A percentile compares a stretch with the other conserved stretches of the same genome.
Conservation (phyloP, 2,329 filamentous ascomycete genomes). For the Chalaropsis ovoidea region DNA sequence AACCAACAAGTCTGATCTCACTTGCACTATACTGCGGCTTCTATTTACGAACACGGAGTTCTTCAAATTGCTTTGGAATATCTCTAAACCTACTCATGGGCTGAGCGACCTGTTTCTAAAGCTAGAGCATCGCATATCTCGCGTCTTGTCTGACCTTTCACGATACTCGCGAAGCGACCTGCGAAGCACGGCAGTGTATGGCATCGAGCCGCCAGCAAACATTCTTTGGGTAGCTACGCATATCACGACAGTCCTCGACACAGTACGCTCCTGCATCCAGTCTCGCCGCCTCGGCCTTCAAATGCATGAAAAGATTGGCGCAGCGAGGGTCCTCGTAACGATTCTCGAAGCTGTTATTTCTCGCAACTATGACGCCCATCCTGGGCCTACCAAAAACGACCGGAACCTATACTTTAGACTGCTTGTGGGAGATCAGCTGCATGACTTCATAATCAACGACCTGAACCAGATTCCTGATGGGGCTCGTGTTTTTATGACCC, state of each 20-base stretch:
- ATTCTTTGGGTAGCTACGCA: conserved; percentile 44
- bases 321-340: conserved; percentile 40
- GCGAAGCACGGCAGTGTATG: not conserved
- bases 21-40: conserved; percentile 44
- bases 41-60: conserved; percentile 45
- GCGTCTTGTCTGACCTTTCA: conserved; percentile 40
- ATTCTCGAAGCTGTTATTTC: conserved; percentile 40
- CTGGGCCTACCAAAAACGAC: conserved; percentile 30
- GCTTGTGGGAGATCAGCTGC: conserved; percentile 37
- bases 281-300: conserved; percentile 28
- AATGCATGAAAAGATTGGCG: conserved; percentile 35
- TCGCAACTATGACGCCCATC: conserved; percentile 35
- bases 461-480: conserved; percentile 38
- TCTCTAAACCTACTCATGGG: conserved; percentile 38
- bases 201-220: conserved; percentile 32
- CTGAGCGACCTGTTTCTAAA: conserved; percentile 41
- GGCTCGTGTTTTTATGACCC: conserved; percentile 37
- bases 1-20: conserved; percentile 39
- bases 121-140: conserved; percentile 40
- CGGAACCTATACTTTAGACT: conserved; percentile 42
- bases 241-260: conserved; percentile 36
- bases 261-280: conserved; percentile 32
- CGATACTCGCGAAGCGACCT: conserved; percentile 28
- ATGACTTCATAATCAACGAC: conserved; percentile 38
- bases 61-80: conserved; percentile 43